Percentiles rank a stretch among this genome's conserved stretches.
These are phyloP conservation scores for Penicillium polonicum DNA, from an alignment of 2,329 filamentous ascomycete species.

Conservation along the genomic window DNA sequence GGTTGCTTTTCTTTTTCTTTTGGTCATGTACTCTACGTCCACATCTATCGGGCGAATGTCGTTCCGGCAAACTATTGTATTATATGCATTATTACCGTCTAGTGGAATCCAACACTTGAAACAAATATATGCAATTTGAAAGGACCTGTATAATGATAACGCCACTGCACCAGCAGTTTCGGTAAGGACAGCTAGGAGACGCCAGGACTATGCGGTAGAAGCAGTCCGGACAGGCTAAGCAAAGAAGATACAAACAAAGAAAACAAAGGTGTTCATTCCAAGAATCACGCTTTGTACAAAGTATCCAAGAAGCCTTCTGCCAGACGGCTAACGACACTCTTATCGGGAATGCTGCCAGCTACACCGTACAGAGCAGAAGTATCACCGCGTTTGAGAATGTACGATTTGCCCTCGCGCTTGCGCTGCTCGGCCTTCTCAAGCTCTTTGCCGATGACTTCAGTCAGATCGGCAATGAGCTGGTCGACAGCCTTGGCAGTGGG, in stretches of 20 bases:
- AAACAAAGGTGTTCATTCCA: background rate
- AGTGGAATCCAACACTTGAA: background rate
- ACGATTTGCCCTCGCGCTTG: constrained; percentile 57
- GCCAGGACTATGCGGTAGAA: background rate
- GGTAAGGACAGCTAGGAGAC: constrained; percentile 6
- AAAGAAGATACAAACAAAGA: constrained; percentile 10
- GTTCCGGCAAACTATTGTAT: constrained; percentile 6
- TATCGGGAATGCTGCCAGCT: constrained; percentile 90
- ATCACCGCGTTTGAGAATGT: constrained; percentile 59
- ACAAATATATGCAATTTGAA: constrained; percentile 24
- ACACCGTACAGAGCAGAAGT: constrained; percentile 91
- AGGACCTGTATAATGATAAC: constrained; percentile 19
- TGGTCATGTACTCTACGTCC: constrained; percentile 10
- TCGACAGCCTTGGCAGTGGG: constrained; percentile 82
- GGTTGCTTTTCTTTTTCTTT: constrained; percentile 8
- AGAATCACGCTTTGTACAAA: constrained; percentile 73
- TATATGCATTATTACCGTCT: constrained; percentile 6
- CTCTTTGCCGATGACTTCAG: constrained; percentile 61
- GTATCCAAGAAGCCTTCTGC: constrained; percentile 90
- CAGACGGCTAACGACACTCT: constrained; percentile 87
- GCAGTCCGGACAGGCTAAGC: background rate
- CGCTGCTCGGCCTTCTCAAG: constrained; percentile 76
- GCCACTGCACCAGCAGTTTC: constrained; percentile 7
- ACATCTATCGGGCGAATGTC: background rate
- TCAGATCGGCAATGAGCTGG: constrained; percentile 69